Evolutionary conservation across 805 yeast genomes (phyloP).

Genomic region (Yamadazyma laniorum): DNA sequence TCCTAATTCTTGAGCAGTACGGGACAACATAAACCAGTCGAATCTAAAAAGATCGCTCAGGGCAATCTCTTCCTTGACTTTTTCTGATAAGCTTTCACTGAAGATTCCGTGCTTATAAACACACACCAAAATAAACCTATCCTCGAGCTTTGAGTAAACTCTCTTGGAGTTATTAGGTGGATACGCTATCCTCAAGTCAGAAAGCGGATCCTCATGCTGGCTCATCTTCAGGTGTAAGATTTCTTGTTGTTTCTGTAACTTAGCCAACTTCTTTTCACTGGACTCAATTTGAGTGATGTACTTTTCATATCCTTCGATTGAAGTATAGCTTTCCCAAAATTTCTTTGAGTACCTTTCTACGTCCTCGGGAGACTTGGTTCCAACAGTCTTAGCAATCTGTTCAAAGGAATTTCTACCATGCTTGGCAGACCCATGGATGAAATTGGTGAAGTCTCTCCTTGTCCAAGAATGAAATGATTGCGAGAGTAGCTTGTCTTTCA

Average conservation of each 20-base stretch:
- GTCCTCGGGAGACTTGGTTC: slow-evolving; percentile 57
- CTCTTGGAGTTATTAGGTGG: slow-evolving; percentile 84
- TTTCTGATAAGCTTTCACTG: slow-evolving; percentile 58
- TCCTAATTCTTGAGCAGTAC: slow-evolving; percentile 70
- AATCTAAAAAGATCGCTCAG: slow-evolving; percentile 61
- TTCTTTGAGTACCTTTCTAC: slow-evolving; percentile 55
- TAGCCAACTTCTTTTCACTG: slow-evolving; percentile 67
- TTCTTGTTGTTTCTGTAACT: slow-evolving; percentile 52
- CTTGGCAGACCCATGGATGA: slow-evolving; percentile 66
- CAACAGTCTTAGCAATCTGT: slow-evolving; percentile 53
- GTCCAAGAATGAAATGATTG: slow-evolving; percentile 69
- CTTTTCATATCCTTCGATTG: slow-evolving; percentile 69
- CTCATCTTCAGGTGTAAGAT: slow-evolving; percentile 53
- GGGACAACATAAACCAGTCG: slow-evolving; percentile 70
- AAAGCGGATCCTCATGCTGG: slow-evolving; percentile 56
- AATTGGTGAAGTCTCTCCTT: slow-evolving; percentile 70
- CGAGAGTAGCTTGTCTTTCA: slow-evolving; percentile 51
- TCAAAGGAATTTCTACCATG: slow-evolving; percentile 55
- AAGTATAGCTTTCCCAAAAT: slow-evolving; percentile 62
- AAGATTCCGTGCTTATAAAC: slow-evolving; percentile 66
- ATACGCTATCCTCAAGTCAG: slow-evolving; percentile 62
- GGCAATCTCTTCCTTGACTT: slow-evolving; percentile 61
- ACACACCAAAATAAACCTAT: slow-evolving; percentile 59
- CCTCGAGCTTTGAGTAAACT: slow-evolving; percentile 67
- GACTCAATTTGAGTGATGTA: slow-evolving; percentile 68